These are phyloP conservation scores for Yamadazyma takamatsuzukensis DNA, from an alignment of 805 yeast species.

Conservation along the genomic window DNA sequence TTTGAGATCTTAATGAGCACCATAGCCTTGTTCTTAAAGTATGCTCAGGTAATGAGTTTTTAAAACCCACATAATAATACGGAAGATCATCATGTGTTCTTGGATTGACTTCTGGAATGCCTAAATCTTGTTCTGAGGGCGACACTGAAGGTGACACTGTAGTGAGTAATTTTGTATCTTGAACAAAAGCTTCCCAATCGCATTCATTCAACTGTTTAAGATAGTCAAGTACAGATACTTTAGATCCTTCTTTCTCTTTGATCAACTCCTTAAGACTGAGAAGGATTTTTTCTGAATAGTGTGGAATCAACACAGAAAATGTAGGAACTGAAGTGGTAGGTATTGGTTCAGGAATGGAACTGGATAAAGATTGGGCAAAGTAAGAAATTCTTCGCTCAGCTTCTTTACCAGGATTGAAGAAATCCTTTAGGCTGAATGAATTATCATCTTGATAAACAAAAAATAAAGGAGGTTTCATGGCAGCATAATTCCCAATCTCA, in stretches of 20 bases:
- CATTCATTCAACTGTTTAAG: slow-evolving; percentile 64
- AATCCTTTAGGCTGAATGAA: slow-evolving; percentile 31
- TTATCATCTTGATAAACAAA: slow-evolving; percentile 49
- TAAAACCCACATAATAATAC: slow-evolving; percentile 69
- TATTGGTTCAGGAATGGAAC: slow-evolving; percentile 45
- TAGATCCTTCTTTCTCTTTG: slow-evolving; percentile 42
- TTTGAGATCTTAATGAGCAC: slow-evolving; percentile 84
- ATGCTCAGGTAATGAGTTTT: slow-evolving; percentile 58
- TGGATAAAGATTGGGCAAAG: slow-evolving; percentile 51
- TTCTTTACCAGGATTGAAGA: slow-evolving; percentile 43
- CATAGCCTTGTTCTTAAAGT: slow-evolving; percentile 75
- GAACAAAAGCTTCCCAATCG: slow-evolving; percentile 81
- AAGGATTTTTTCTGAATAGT: slow-evolving; percentile 48
- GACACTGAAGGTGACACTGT: slow-evolving; percentile 1
- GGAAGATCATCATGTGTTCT: slow-evolving; percentile 58
- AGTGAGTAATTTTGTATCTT: slow-evolving; percentile 56
- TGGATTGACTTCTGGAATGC: not conserved
- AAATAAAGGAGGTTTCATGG: slow-evolving; percentile 40
- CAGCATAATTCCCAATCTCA: slow-evolving; percentile 1
- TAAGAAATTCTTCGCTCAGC: slow-evolving; percentile 51
- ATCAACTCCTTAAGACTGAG: slow-evolving; percentile 44
- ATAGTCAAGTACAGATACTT: slow-evolving; percentile 68
- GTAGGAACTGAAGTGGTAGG: slow-evolving; percentile 47
- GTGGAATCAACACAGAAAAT: slow-evolving; percentile 51
- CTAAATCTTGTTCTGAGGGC: not conserved